phyloP scores from a whole-genome alignment of 257 asterid genomes.

The Lycium ferocissimum region DNA sequence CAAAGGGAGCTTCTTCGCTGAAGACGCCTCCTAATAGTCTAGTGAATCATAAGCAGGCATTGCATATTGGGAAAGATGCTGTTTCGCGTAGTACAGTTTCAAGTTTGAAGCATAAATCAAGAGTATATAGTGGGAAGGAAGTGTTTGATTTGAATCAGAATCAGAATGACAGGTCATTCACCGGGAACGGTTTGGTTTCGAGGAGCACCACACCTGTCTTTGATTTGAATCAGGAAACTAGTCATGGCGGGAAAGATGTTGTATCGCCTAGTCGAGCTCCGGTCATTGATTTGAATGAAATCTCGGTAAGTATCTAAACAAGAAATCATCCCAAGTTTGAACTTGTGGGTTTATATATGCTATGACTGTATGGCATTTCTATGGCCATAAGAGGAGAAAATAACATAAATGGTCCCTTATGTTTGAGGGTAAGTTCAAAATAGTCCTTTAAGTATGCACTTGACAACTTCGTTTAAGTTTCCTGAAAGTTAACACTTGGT shows the following conservation, averaged over 20 bases:
- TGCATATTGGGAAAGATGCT: background rate
- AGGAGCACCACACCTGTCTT: slow-evolving; percentile 40
- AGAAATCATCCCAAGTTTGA: slow-evolving; percentile 1
- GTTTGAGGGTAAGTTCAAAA: too few relatives aligned
- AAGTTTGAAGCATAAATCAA: slow-evolving; percentile 48
- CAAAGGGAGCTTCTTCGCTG: slow-evolving; percentile 41
- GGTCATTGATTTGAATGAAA: slow-evolving; percentile 79
- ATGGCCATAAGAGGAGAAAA: background rate
- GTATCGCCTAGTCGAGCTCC: slow-evolving; percentile 63
- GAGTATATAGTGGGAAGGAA: slow-evolving; percentile 46
- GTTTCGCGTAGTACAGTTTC: slow-evolving; percentile 20
- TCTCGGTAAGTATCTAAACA: slow-evolving; percentile 60
- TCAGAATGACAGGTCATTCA: slow-evolving; percentile 48
- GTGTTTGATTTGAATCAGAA: slow-evolving; percentile 47
- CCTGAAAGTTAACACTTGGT: too few relatives aligned
- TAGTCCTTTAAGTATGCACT: too few relatives aligned
- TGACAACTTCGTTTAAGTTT: too few relatives aligned
- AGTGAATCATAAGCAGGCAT: slow-evolving; percentile 44
- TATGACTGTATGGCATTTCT: background rate
- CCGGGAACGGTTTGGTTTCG: slow-evolving; percentile 42
- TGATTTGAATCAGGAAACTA: slow-evolving; percentile 64
- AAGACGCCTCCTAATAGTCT: slow-evolving; percentile 29
- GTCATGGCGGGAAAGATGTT: slow-evolving; percentile 50
- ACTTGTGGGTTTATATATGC: background rate
- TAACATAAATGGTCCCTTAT: too few relatives aligned